Evolutionary conservation across 805 yeast genomes (phyloP), one percentile per base, ranked within the genome.

Genomic region (Yarrowia porcina): DNA sequence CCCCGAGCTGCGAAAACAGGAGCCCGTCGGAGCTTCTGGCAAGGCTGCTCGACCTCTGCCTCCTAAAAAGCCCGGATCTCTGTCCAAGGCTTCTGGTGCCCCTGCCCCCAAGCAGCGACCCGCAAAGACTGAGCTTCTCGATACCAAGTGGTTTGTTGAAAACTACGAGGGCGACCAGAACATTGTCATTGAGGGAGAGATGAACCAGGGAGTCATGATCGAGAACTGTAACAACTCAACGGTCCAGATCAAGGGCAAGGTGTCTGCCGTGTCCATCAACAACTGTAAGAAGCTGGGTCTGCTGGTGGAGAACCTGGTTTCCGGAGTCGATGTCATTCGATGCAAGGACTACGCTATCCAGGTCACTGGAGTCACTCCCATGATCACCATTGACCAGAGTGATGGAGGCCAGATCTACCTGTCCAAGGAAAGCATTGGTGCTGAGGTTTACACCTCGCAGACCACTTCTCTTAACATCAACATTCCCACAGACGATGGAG

Each of bases 301-400:
- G 28, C 87, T 94, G 32, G 81, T 91, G 36, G 98, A 94, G 65
- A 82, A 88, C 28, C 83, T 90, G 69, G 89, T 94, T 56, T 85
- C 97, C 6, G 94, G 97, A 45, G 80, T 93, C 62, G 98, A 93
- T 67, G 78, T 93, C 63, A 89, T 93, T 75, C 91, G 91, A 76
- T 85, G 91, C 63, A 76, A 76, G 66, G 85, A 84, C 70, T 89
- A 90, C 72, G 97, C 94, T 41, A 73, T 94, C 57, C 99, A 94
- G 76, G 85, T 92, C 10, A 77, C 87, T 45, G 96, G 90, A n/a
- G 75, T 79, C 23, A 84, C 90, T 23, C 97, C 97, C 32, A 85
- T 90, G 73, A 83, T 94, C 68, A 84, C 89, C 57, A 80, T 92
- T 66, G 99, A 94, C 75, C 93, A 92, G 75, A 84, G 91, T 65